Evolutionary conservation across 371 early-diverging fungal genomes (phyloP).

Genomic region (Mucor lusitanicus): DNA sequence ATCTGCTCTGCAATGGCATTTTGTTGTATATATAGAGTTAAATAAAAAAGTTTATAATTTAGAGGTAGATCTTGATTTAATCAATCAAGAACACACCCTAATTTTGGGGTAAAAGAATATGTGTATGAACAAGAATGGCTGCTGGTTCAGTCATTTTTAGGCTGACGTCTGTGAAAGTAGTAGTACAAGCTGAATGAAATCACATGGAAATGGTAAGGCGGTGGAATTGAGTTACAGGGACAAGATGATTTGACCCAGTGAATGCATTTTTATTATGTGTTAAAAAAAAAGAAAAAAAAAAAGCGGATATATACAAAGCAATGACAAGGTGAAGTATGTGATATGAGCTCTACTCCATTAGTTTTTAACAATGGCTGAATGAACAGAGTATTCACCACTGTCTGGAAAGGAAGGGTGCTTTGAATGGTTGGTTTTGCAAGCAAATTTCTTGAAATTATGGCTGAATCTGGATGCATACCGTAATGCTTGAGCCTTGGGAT

Average conservation of each 20-base stretch:
- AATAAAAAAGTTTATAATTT: neutral
- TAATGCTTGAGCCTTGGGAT: neutral
- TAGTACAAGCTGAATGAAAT: neutral
- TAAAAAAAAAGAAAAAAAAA: neutral
- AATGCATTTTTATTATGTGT: neutral
- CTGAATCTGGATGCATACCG: neutral
- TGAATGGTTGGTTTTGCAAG: neutral
- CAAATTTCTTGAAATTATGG: neutral
- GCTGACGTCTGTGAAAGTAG: neutral
- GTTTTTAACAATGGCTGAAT: neutral
- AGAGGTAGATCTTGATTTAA: neutral
- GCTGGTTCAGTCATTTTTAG: neutral
- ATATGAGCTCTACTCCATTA: neutral
- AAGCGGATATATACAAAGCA: neutral
- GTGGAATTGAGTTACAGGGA: too few species aligned
- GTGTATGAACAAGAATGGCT: neutral
- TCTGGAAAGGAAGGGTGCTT: neutral
- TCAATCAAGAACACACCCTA: neutral
- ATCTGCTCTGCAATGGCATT: neutral
- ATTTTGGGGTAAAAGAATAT: neutral
- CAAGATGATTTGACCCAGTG: neutral
- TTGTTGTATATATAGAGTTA: neutral
- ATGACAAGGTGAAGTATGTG: neutral
- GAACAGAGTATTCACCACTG: neutral
- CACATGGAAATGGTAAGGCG: neutral